A percentile compares a stretch with the other conserved stretches of the same genome.
These are phyloP conservation scores for Cladophialophora psammophila DNA, from an alignment of 2,329 filamentous ascomycete genomes.

Conservation along the genomic window DNA sequence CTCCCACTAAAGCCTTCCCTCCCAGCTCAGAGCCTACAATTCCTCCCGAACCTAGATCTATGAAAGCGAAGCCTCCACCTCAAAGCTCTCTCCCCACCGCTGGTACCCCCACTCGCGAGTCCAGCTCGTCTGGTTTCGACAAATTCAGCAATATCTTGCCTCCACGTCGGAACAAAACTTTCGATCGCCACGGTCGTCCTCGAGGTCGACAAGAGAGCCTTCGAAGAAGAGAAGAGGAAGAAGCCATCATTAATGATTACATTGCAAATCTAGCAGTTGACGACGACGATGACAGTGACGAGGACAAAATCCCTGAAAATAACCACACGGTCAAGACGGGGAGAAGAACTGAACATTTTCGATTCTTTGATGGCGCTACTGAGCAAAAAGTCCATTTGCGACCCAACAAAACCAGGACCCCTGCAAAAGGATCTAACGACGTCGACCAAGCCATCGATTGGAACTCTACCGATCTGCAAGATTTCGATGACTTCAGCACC, in stretches of 20 bases:
- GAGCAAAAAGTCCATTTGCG: conserved; percentile 51
- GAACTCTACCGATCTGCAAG: conserved; percentile 54
- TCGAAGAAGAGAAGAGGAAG: conserved; percentile 54
- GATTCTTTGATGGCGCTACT: conserved; percentile 46
- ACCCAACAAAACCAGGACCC: conserved; percentile 24
- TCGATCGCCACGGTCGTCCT: conserved; percentile 19
- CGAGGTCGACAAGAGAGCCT: conserved; percentile 4
- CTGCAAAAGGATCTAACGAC: conserved; percentile 1
- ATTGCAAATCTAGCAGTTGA: conserved; percentile 55
- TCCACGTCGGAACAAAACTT: conserved; percentile 6
- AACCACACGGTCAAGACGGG: conserved; percentile 42
- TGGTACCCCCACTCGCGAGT: conserved; percentile 12
- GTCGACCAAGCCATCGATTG: conserved; percentile 45
- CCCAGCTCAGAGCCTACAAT: conserved; percentile 2
- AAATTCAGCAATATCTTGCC: conserved; percentile 18
- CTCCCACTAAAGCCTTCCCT: not conserved
- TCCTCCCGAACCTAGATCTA: not conserved
- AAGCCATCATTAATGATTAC: conserved; percentile 71
- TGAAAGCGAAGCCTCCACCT: not conserved
- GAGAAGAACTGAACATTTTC: conserved; percentile 36
- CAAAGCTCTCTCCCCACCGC: not conserved
- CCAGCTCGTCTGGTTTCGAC: conserved; percentile 21
- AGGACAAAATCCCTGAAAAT: conserved; percentile 45
- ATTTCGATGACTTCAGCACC: conserved; percentile 60
- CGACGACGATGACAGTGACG: conserved; percentile 38